These are phyloP conservation scores for Chlamydomonas sphaeroides DNA, from an alignment of 139 green algal species.

Conservation along the genomic window DNA sequence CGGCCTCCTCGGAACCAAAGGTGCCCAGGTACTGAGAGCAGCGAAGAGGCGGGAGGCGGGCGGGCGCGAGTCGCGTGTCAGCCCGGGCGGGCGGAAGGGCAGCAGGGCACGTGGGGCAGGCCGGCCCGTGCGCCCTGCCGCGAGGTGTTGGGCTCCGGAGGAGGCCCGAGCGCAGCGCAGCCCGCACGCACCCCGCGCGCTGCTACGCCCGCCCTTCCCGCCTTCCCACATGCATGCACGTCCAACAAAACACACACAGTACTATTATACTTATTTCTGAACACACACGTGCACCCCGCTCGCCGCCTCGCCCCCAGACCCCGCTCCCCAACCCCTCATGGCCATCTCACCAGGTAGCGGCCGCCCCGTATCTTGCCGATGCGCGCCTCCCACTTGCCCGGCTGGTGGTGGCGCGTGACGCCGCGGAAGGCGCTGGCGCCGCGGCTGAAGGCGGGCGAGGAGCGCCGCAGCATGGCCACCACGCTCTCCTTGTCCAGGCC, in stretches of 20 bases:
- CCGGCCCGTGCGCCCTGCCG: too few species aligned
- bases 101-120: too few species aligned
- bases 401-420: conserved; percentile 81
- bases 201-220: too few species aligned
- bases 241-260: neutral
- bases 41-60: too few species aligned
- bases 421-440: conserved; percentile 78
- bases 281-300: too few species aligned
- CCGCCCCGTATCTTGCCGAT: conserved; percentile 79
- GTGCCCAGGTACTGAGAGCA: conserved; percentile 59
- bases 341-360: conserved; percentile 65
- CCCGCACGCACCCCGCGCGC: too few species aligned
- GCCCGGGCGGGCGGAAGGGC: too few species aligned
- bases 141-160: too few species aligned
- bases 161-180: too few species aligned
- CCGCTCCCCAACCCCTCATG: neutral
- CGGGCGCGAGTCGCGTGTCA: too few species aligned
- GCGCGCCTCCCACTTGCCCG: conserved; percentile 82
- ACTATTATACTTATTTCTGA: too few species aligned
- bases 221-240: too few species aligned
- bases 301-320: neutral
- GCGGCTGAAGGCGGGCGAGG: conserved; percentile 61
- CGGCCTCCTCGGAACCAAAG: conserved; percentile 67
- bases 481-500: conserved; percentile 71
- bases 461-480: conserved; percentile 70